Base-by-base conservation (phyloP, 371 early-diverging fungal species). In the Saksenaea oblongispora region DNA sequence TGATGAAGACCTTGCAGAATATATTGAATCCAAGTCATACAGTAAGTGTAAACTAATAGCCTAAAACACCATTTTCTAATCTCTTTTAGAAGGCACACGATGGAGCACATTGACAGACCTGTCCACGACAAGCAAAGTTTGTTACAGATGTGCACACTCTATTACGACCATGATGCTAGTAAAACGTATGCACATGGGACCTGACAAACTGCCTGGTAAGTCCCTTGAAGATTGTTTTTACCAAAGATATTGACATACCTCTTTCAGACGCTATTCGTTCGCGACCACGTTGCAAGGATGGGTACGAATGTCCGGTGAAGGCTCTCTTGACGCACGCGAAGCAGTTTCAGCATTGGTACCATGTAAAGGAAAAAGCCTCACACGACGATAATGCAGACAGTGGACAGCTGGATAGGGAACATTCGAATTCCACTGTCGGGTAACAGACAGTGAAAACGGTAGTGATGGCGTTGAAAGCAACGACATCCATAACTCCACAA, bases 281-380 rank as follows among this genome's bases (percentile, higher is more conserved):
- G 64, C 67, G 10, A 70, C n/a, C n/a, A n/a, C n/a, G n/a, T n/a
- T n/a, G n/a, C n/a, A n/a, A n/a, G n/a, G n/a, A n/a, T n/a, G n/a
- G n/a, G n/a, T n/a, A n/a, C n/a, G n/a, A 73, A 51, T 86, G 87
- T 63, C 61, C 37, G 8, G 71, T 58, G 1, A 79, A 83, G 70
- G 0, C 24, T 3, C 57, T n/a, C 15, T 18, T 71, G 9, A 27
- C 14, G 2, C 87, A 86, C 61, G 69, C 77, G 5, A 68, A 74
- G 58, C 65, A 62, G 11, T 78, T 70, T 42, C 73, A 79, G 56
- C 87, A 86, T 60, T 76, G 78, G 78, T n/a, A n/a, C n/a, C n/a
- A n/a, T n/a, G n/a, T n/a, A n/a, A n/a, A n/a, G n/a, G n/a, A n/a
- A n/a, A n/a, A n/a, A n/a, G n/a, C n/a, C n/a, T n/a, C n/a, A n/a